Percentiles rank a stretch among this genome's conserved stretches.
Conservation (phyloP, 768 basidiomycete species). For the Collybiopsis confluens region DNA sequence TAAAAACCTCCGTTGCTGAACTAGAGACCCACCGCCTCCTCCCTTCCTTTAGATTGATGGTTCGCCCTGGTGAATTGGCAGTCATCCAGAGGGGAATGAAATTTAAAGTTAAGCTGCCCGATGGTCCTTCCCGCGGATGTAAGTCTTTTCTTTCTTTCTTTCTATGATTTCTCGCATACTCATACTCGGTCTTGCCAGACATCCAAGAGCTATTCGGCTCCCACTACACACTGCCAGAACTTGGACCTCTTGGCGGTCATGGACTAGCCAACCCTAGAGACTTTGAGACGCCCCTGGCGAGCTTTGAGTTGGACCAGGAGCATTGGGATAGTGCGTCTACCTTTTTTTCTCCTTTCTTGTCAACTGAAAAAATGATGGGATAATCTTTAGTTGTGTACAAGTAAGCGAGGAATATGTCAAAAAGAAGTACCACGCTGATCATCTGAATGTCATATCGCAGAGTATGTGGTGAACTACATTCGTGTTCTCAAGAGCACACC, state of each 20-base stretch:
- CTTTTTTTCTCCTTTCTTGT: background rate
- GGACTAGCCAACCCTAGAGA: slow-evolving; percentile 65
- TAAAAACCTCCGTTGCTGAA: background rate
- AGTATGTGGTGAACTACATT: slow-evolving; percentile 50
- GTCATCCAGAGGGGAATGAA: slow-evolving; percentile 66
- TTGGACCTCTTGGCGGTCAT: slow-evolving; percentile 62
- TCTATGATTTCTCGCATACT: background rate
- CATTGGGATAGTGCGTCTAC: slow-evolving; percentile 48
- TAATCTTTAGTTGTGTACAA: slow-evolving; percentile 42
- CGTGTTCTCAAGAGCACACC: slow-evolving; percentile 55
- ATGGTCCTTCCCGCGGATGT: slow-evolving; percentile 63
- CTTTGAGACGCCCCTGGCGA: slow-evolving; percentile 61
- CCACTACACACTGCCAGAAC: slow-evolving; percentile 60
- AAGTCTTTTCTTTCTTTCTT: slow-evolving; percentile 16
- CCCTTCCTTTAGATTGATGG: slow-evolving; percentile 48
- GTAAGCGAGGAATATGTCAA: slow-evolving; percentile 18
- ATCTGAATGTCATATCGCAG: slow-evolving; percentile 27
- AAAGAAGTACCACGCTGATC: background rate
- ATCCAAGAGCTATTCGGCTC: slow-evolving; percentile 62
- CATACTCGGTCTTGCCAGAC: slow-evolving; percentile 30
- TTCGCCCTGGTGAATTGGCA: slow-evolving; percentile 56
- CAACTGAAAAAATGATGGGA: background rate
- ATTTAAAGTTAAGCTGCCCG: slow-evolving; percentile 56
- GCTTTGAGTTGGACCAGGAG: slow-evolving; percentile 61
- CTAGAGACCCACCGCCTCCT: too few relatives aligned